Evolutionary conservation across 345 rosid species (phyloP).

Genomic region (Eucalyptus microcorys): DNA sequence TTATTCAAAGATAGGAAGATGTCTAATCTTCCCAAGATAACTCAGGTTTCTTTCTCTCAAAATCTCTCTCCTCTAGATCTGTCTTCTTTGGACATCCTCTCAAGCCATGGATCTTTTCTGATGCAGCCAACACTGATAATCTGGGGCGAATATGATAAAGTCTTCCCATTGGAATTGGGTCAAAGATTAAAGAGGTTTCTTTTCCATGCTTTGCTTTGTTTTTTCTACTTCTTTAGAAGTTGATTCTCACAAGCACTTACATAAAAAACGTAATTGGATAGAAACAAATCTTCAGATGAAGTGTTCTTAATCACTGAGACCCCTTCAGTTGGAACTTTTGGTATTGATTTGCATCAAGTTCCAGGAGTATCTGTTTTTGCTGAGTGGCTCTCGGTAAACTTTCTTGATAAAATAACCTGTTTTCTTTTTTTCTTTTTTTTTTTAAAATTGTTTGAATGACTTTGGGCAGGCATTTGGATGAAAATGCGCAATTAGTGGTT

Average conservation of each 20-base stretch:
- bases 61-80: not conserved
- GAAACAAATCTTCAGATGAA: not conserved
- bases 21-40: not conserved
- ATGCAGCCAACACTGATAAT: not conserved
- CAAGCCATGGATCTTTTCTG: not conserved
- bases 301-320: not conserved
- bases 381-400: not conserved
- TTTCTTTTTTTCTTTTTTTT: not conserved
- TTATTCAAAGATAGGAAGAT: not conserved
- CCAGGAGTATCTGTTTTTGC: not conserved
- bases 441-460: not conserved
- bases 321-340: not conserved
- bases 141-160: slow-evolving; percentile 1
- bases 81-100: not conserved
- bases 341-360: not conserved
- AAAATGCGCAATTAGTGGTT: not conserved
- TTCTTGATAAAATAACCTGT: not conserved
- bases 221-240: not conserved
- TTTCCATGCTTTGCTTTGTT: not conserved
- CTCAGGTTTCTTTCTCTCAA: not conserved
- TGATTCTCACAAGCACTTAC: not conserved
- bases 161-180: slow-evolving; percentile 3
- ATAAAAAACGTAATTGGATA: not conserved
- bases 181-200: not conserved
- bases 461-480: not conserved